Conservation (phyloP, 371 early-diverging fungal genomes). For the Parasitella parasitica region DNA sequence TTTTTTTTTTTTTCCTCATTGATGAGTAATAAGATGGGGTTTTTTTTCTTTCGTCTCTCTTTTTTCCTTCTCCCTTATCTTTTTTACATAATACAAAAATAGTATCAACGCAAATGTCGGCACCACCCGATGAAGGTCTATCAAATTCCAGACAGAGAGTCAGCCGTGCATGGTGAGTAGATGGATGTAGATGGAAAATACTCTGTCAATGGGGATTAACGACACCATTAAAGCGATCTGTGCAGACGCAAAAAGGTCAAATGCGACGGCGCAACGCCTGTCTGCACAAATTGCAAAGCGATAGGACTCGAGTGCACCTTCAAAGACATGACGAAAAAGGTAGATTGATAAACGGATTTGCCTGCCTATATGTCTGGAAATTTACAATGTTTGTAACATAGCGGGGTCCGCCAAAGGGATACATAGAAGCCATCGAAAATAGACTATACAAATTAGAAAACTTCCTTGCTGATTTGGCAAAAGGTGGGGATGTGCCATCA, state of each 20-base stretch:
- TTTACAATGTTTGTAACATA: not conserved
- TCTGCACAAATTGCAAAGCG: conserved; percentile 54
- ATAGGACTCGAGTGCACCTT: conserved; percentile 43
- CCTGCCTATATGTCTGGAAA: not conserved
- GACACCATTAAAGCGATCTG: too few species aligned
- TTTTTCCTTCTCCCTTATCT: not conserved
- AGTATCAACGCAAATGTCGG: not conserved
- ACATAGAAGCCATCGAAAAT: conserved; percentile 73
- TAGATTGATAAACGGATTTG: not conserved
- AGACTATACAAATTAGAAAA: conserved; percentile 63
- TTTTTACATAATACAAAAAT: not conserved
- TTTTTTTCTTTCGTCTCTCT: not conserved
- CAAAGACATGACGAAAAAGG: conserved; percentile 49
- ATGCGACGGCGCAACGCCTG: conserved; percentile 56
- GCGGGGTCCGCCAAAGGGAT: conserved; percentile 71
- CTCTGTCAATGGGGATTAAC: too few species aligned
- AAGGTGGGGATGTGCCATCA: conserved; percentile 56
- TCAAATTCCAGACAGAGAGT: conserved; percentile 38
- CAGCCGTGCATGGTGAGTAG: conserved; percentile 47
- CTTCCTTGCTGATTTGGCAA: conserved; percentile 53
- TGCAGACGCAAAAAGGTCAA: conserved; percentile 70
- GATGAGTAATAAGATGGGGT: too few species aligned
- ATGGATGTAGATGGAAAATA: not conserved
- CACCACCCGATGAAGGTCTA: not conserved
- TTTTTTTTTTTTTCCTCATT: not conserved